Conservation (phyloP, 2,329 filamentous ascomycete species). For the Pseudocercospora fijiensis region DNA sequence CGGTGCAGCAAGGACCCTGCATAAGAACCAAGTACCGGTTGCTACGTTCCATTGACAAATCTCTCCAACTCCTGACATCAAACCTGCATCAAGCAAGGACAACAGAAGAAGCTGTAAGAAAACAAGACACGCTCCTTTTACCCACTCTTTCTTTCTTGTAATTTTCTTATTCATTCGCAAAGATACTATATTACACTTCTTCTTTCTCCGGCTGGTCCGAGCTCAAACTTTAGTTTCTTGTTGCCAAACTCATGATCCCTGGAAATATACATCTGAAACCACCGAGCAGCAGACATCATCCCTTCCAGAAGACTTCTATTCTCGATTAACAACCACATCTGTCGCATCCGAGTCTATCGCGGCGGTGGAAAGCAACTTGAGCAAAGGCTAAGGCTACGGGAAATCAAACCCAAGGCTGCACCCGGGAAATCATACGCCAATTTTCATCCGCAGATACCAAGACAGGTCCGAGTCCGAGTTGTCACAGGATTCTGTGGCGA, state of each 20-base stretch:
- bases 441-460: background rate
- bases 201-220: background rate
- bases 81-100: slow-evolving; percentile 8
- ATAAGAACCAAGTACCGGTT: slow-evolving; percentile 2
- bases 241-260: background rate
- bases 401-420: no score
- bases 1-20: slow-evolving; percentile 3
- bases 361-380: background rate
- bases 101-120: background rate
- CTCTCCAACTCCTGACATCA: slow-evolving; percentile 5
- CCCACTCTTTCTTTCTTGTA: background rate
- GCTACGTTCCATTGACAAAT: slow-evolving; percentile 13
- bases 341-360: background rate
- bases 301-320: background rate
- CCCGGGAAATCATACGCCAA: background rate
- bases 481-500: slow-evolving; percentile 1
- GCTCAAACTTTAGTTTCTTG: background rate
- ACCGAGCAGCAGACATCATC: background rate
- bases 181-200: background rate
- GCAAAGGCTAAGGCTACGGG: background rate
- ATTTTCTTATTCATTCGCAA: background rate
- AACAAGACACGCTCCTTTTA: background rate
- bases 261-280: background rate
- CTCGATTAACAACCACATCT: background rate
- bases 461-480: background rate